phyloP scores from a whole-genome alignment of 495 filamentous ascomycete genomes.

The Penicillium soppii region DNA sequence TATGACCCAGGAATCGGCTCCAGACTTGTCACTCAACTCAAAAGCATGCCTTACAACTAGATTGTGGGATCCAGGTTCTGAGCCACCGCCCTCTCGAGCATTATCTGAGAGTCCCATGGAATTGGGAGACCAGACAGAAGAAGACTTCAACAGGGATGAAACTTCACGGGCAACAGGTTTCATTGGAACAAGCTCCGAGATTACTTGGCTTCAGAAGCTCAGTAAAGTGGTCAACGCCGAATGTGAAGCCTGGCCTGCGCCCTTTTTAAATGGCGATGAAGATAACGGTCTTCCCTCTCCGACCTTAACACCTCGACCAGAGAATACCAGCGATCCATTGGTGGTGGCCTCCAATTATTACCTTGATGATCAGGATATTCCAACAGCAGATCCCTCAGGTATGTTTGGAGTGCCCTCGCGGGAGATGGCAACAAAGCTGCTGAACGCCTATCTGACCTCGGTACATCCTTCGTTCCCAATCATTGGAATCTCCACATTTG shows the following conservation, averaged over 20 bases:
- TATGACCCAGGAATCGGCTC: slow-evolving; percentile 24
- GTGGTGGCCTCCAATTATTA: slow-evolving; percentile 45
- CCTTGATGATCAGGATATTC: slow-evolving; percentile 51
- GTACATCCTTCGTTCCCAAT: slow-evolving; percentile 63
- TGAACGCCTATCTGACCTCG: slow-evolving; percentile 57
- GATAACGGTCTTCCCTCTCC: slow-evolving; percentile 27
- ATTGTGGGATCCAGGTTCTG: slow-evolving; percentile 18
- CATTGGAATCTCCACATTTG: slow-evolving; percentile 54
- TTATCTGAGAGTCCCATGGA: slow-evolving; percentile 47
- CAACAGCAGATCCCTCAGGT: slow-evolving; percentile 44
- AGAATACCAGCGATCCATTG: slow-evolving; percentile 23
- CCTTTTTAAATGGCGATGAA: slow-evolving; percentile 15
- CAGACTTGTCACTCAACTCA: slow-evolving; percentile 19
- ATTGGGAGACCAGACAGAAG: slow-evolving; percentile 52
- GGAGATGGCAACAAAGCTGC: slow-evolving; percentile 50
- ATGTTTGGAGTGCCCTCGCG: slow-evolving; percentile 49
- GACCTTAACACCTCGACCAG: slow-evolving; percentile 24
- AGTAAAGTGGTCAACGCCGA: slow-evolving; percentile 34
- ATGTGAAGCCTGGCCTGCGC: slow-evolving; percentile 23
- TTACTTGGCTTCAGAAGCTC: slow-evolving; percentile 56
- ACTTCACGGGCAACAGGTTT: slow-evolving; percentile 50
- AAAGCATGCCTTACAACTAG: slow-evolving; percentile 8
- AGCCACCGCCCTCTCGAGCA: slow-evolving; percentile 20
- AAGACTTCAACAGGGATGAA: slow-evolving; percentile 58
- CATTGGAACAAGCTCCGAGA: slow-evolving; percentile 60